Percentiles rank a stretch among this genome's conserved stretches.
Evolutionary conservation across 305 asterid genomes (phyloP).

Genomic region (Fraxinus platypoda): DNA sequence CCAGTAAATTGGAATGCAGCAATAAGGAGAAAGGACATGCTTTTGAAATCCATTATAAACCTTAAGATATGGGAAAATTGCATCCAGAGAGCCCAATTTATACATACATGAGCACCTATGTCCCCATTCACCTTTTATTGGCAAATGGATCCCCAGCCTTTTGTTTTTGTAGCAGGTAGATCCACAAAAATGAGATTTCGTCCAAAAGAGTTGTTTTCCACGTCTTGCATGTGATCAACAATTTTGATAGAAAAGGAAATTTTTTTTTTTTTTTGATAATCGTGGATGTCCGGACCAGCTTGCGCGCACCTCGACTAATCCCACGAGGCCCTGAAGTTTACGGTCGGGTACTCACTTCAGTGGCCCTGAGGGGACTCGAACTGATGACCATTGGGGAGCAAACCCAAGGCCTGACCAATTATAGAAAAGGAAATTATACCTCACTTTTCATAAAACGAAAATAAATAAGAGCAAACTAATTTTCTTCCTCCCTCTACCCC

Average conservation of each 20-base stretch:
- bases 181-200: not conserved
- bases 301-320: no score
- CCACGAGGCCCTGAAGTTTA: no score
- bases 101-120: not conserved
- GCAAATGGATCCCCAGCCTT: not conserved
- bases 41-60: not conserved
- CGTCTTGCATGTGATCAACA: not conserved
- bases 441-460: not conserved
- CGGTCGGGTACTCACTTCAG: no score
- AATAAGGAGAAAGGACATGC: slow-evolving; percentile 10
- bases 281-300: no score
- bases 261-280: no score
- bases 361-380: no score
- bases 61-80: not conserved
- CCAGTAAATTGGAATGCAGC: slow-evolving; percentile 14
- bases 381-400: no score
- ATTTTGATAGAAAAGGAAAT: not conserved
- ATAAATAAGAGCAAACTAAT: not conserved
- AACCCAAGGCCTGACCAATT: no score
- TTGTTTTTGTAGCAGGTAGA: not conserved
- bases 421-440: not conserved
- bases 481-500: not conserved
- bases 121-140: not conserved
- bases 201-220: not conserved
- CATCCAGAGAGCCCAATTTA: not conserved